These are phyloP conservation scores for Cucurbitaria berberidis DNA, from an alignment of 2,329 filamentous ascomycete species.

Conservation along the genomic window DNA sequence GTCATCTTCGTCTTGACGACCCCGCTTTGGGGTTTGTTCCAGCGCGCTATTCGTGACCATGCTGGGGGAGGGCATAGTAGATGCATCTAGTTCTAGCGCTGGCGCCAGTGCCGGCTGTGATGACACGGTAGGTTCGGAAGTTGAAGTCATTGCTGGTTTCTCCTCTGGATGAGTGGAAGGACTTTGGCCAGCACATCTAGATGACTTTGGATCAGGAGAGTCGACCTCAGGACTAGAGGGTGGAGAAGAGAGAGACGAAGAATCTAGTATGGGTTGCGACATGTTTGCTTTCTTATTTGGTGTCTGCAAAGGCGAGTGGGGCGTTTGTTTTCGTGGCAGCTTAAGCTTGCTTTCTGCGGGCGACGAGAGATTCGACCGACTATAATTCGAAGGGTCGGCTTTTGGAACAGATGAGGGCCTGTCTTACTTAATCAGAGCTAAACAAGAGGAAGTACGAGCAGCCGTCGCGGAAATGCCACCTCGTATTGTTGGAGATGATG, in stretches of 20 bases:
- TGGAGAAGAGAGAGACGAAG: constrained; percentile 20
- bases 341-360: not conserved
- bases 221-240: constrained; percentile 5
- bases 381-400: not conserved
- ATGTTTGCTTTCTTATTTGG: constrained; percentile 11
- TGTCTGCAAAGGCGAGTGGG: not conserved
- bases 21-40: constrained; percentile 13
- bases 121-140: not conserved
- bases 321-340: constrained; percentile 1
- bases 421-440: not conserved
- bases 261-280: constrained; percentile 5
- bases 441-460: not conserved
- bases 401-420: constrained; percentile 9
- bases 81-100: not conserved
- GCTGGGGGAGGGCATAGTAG: constrained; percentile 2
- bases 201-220: too few species aligned
- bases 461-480: too few species aligned
- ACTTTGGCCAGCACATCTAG: too few species aligned
- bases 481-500: not conserved
- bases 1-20: constrained; percentile 7
- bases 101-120: not conserved
- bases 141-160: not conserved
- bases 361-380: not conserved
- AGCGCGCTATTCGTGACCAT: not conserved
- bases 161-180: not conserved